Conservation (phyloP, 192 early-diverging fungal genomes). For the Coemansia sp. region DNA sequence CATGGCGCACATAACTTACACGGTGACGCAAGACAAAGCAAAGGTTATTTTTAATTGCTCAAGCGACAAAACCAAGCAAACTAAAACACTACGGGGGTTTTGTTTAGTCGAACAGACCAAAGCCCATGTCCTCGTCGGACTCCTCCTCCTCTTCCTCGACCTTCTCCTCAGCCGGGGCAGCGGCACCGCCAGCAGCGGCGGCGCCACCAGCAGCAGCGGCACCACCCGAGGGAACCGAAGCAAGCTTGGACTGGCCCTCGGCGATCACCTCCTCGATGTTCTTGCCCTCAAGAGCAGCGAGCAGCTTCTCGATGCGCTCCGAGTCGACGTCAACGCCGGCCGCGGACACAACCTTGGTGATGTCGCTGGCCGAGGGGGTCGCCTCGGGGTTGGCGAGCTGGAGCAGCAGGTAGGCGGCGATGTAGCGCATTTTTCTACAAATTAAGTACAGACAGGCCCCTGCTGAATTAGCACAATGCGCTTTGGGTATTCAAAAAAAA, state of each 20-base stretch:
- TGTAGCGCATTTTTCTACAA: slow-evolving; percentile 86
- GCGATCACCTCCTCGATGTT: slow-evolving; percentile 87
- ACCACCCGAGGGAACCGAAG: slow-evolving; percentile 92
- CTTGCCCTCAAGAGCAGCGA: slow-evolving; percentile 87
- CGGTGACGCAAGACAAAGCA: background rate
- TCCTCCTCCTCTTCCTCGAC: slow-evolving; percentile 75
- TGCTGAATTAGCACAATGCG: slow-evolving; percentile 9
- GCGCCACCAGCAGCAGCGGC: slow-evolving; percentile 64
- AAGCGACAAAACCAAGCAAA: background rate
- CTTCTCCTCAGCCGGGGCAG: slow-evolving; percentile 59
- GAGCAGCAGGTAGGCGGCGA: slow-evolving; percentile 97
- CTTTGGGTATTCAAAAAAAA: too few relatives aligned
- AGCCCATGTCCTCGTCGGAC: slow-evolving; percentile 94
- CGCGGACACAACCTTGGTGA: slow-evolving; percentile 80
- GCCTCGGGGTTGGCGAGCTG: slow-evolving; percentile 79
- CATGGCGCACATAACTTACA: too few relatives aligned
- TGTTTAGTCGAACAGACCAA: slow-evolving; percentile 97
- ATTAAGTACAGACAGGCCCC: background rate
- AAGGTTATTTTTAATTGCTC: background rate
- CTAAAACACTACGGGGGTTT: background rate
- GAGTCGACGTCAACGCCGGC: slow-evolving; percentile 92
- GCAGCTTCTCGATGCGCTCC: slow-evolving; percentile 74
- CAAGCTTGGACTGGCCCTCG: slow-evolving; percentile 88
- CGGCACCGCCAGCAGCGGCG: slow-evolving; percentile 65
- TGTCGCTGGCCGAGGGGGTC: slow-evolving; percentile 71